These are phyloP conservation scores for Vanrija humicola DNA, from an alignment of 1,284 basidiomycete species.

Conservation along the genomic window DNA sequence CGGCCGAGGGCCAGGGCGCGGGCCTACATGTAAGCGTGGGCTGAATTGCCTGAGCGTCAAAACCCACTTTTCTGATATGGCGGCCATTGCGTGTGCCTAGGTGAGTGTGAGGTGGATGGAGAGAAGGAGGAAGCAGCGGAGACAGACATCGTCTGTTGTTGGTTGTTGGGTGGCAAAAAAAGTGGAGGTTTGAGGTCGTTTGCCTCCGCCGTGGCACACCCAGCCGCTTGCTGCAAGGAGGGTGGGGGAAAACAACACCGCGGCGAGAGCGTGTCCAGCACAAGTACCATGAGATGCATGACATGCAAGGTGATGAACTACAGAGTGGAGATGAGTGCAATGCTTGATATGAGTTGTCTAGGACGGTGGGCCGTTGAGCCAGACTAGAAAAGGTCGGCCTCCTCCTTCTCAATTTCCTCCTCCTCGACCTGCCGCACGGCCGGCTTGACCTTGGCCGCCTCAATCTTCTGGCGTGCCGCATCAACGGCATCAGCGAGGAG, in stretches of 20 bases:
- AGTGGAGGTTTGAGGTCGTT: background rate
- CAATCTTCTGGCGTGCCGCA: slow-evolving; percentile 49
- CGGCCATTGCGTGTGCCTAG: slow-evolving; percentile 4
- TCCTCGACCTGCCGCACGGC: background rate
- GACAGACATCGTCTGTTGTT: background rate
- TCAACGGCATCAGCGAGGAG: slow-evolving; percentile 65
- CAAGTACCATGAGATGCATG: background rate
- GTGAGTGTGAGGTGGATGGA: background rate
- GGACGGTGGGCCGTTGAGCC: background rate
- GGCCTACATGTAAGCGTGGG: background rate
- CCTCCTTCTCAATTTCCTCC: background rate
- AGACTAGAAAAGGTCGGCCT: slow-evolving; percentile 7
- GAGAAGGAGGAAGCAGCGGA: background rate
- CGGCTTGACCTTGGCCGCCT: slow-evolving; percentile 1
- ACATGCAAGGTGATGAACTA: background rate
- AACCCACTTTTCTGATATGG: slow-evolving; percentile 3
- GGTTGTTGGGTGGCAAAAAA: slow-evolving; percentile 5
- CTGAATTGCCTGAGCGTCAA: too few species aligned
- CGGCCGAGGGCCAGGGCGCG: slow-evolving; percentile 33
- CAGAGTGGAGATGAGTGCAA: background rate
- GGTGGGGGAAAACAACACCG: too few species aligned
- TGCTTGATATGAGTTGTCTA: background rate
- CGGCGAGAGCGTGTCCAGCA: background rate
- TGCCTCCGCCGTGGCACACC: too few species aligned
- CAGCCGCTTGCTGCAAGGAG: too few species aligned